These are phyloP conservation scores for Conoideocrella luteorostrata DNA, from an alignment of 2,329 filamentous ascomycete genomes.

Conservation along the genomic window DNA sequence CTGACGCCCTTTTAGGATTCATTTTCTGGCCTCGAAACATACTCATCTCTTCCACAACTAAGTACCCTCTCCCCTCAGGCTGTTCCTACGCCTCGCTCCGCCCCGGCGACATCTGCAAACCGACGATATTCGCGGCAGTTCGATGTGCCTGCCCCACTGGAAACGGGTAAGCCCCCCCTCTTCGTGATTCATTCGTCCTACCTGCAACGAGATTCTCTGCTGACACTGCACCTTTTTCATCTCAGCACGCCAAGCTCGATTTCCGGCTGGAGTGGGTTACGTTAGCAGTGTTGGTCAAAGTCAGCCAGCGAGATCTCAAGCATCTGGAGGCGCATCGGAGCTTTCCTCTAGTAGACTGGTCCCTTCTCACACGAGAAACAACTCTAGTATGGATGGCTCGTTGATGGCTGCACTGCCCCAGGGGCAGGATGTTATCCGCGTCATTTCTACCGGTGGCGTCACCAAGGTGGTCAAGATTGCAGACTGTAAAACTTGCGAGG, in stretches of 20 bases:
- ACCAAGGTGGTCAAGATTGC: constrained; percentile 93
- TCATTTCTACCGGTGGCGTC: constrained; percentile 85
- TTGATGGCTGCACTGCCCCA: constrained; percentile 80
- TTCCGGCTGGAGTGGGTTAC: constrained; percentile 45
- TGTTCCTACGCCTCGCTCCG: constrained; percentile 48
- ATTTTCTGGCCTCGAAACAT: constrained; percentile 68
- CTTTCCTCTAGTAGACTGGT: constrained; percentile 56
- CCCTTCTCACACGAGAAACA: constrained; percentile 67
- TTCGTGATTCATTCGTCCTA: constrained; percentile 40
- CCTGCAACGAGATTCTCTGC: constrained; percentile 56
- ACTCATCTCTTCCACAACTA: constrained; percentile 34
- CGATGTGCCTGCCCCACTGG: constrained; percentile 38
- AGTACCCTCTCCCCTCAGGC: constrained; percentile 42
- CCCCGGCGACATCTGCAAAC: constrained; percentile 33
- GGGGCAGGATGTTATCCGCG: constrained; percentile 83
- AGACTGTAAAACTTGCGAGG: constrained; percentile 83
- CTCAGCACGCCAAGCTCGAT: constrained; percentile 46
- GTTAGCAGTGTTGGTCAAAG: constrained; percentile 43
- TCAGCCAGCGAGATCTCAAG: constrained; percentile 7
- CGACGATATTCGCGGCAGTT: constrained; percentile 61
- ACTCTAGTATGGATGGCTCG: constrained; percentile 77
- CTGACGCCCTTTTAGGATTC: constrained; percentile 56
- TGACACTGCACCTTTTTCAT: constrained; percentile 43
- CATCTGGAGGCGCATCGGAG: constrained; percentile 46
- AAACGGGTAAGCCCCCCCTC: constrained; percentile 38